Evolutionary conservation across 768 basidiomycete genomes (phyloP), one percentile per base, ranked within the genome.

Genomic region (Xanthoconium purpureum): DNA sequence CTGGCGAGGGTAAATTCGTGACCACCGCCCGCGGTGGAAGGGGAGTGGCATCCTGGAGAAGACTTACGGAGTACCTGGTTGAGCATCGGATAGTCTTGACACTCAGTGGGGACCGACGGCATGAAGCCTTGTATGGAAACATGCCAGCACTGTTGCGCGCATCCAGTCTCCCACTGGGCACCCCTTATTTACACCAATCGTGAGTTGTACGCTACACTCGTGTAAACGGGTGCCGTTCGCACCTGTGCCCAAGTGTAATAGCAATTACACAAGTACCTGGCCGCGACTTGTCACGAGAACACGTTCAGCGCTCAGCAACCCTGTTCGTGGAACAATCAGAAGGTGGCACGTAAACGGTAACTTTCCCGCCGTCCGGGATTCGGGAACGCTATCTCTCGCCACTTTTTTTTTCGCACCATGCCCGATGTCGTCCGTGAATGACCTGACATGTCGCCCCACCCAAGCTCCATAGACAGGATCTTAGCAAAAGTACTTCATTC

Each of bases 21-120:
- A 57, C 58, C n/a, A 49, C 56, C 45, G 50, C 58, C 17, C 64
- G 57, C 37, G 68, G 69, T 14, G 76, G 73, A 10, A 78, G 73
- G 62, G 82, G 82, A 6, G 74, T 68, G 11, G 82, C 74, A 42
- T 80, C 81, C 20, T 89, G 87, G 88, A 74, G 73, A 58, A 74
- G 85, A 57, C 88, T 85, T 65, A 79, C 80, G 24, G 69, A 82
- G 50, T 88, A 78, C 68, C 62, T 89, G 64, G 66, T 71, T 13
- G 77, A 80, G 30, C 71, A 75, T 14, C 79, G 76, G 35, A 67
- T 85, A 65, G 85, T 89, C 17, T 64, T 85, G 32, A 73, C 67
- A 39, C 71, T 87, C 32, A 60, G 46, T 71, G 84, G 62, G 63
- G 69, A 77, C 8, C 67, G 72, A 53, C 68, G 84, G 55, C 70